Conservation (phyloP, 106 monocot species). For the Acorus calamus region DNA sequence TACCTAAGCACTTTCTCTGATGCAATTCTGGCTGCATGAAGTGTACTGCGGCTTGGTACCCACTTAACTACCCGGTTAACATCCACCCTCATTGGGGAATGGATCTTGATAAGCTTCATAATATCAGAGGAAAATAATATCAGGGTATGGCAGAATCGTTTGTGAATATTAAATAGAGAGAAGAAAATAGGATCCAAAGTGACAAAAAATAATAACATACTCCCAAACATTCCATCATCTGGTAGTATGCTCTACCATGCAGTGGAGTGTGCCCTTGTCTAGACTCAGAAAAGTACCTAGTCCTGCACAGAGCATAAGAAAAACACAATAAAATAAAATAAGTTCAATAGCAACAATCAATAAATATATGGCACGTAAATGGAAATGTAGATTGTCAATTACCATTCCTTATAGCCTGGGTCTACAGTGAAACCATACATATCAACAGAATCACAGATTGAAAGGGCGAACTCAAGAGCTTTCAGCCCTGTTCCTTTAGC, state of each 20-base stretch:
- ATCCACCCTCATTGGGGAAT: slow-evolving; percentile 79
- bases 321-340: background rate
- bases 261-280: slow-evolving; percentile 96
- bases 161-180: background rate
- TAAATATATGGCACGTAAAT: background rate
- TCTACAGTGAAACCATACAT: slow-evolving; percentile 99
- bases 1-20: slow-evolving; percentile 88
- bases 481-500: slow-evolving; percentile 99
- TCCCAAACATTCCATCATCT: slow-evolving; percentile 97
- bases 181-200: background rate
- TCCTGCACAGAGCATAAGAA: slow-evolving; percentile 37
- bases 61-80: slow-evolving; percentile 46
- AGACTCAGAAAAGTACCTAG: slow-evolving; percentile 94
- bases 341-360: background rate
- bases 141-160: background rate
- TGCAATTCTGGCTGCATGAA: slow-evolving; percentile 70
- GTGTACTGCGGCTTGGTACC: slow-evolving; percentile 43
- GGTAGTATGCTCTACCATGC: slow-evolving; percentile 91
- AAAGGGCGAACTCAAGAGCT: slow-evolving; percentile 96
- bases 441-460: slow-evolving; percentile 84
- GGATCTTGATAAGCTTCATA: slow-evolving; percentile 84
- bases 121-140: background rate
- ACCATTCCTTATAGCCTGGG: slow-evolving; percentile 99
- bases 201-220: slow-evolving; percentile 23
- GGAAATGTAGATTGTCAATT: slow-evolving; percentile 5